Percentiles rank a stretch among this genome's conserved stretches.
Evolutionary conservation across 31 red algal genomes (phyloP).

Genomic region (Odonthalia washingtoniensis): DNA sequence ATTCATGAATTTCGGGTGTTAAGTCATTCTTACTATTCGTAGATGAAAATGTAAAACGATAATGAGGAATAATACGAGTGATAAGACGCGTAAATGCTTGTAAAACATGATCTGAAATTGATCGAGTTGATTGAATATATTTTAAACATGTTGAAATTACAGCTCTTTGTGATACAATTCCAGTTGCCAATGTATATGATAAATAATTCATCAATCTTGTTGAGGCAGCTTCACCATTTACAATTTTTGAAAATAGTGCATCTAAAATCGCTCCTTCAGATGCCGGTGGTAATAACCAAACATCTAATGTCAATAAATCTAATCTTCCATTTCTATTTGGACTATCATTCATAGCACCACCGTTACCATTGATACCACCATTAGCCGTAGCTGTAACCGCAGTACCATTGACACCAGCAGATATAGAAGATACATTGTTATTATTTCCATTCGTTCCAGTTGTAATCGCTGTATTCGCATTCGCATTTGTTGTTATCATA

Average conservation of each 20-base stretch:
- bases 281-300: constrained; percentile 53
- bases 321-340: not conserved
- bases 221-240: constrained; percentile 39
- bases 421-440: not conserved
- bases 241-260: constrained; percentile 48
- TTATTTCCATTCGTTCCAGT: too few relatives aligned
- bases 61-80: constrained; percentile 58
- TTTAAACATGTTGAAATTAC: constrained; percentile 54
- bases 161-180: constrained; percentile 59
- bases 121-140: constrained; percentile 39
- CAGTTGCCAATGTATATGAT: constrained; percentile 50
- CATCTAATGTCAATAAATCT: not conserved
- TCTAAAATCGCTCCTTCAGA: constrained; percentile 73
- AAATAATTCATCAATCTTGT: constrained; percentile 59
- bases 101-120: constrained; percentile 47
- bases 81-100: constrained; percentile 54
- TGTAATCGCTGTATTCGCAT: not conserved
- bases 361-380: not conserved
- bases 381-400: too few relatives aligned
- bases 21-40: too few relatives aligned
- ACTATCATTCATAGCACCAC: not conserved
- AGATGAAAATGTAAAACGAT: constrained; percentile 44
- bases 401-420: not conserved
- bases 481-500: not conserved
- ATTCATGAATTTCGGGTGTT: constrained; percentile 52